These are phyloP conservation scores for Chrysosporium keratinophilum DNA, from an alignment of 2,329 filamentous ascomycete species.

Conservation along the genomic window DNA sequence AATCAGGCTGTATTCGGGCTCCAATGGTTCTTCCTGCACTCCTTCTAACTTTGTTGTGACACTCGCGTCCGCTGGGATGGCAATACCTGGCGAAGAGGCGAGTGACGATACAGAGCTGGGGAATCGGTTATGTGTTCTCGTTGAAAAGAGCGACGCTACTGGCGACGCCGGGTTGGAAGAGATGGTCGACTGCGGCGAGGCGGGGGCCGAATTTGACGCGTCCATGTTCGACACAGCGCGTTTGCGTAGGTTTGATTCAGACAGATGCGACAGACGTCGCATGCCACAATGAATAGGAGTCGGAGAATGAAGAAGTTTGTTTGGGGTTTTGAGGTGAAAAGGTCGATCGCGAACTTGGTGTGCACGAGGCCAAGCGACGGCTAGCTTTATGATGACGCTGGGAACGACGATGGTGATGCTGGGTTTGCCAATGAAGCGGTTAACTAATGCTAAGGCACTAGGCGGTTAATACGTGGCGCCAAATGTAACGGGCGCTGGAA, in stretches of 20 bases:
- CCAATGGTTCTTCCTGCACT: constrained; percentile 71
- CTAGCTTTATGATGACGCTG: background rate
- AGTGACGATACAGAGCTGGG: constrained; percentile 69
- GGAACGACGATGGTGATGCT: background rate
- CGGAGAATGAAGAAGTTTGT: background rate
- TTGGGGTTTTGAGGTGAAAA: background rate
- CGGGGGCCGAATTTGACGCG: constrained; percentile 18
- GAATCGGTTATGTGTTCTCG: constrained; percentile 30
- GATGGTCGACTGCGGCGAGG: constrained; percentile 26
- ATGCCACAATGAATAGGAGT: constrained; percentile 17
- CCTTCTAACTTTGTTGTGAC: constrained; percentile 63
- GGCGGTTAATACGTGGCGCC: constrained; percentile 9
- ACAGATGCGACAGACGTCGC: constrained; percentile 28
- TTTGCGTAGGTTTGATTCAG: constrained; percentile 27
- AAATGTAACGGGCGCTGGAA: background rate
- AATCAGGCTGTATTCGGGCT: constrained; percentile 48
- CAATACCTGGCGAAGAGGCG: constrained; percentile 48
- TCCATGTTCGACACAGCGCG: constrained; percentile 23
- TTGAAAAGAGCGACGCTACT: constrained; percentile 33
- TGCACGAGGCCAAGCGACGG: background rate
- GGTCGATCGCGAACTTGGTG: constrained; percentile 1
- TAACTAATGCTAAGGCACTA: background rate
- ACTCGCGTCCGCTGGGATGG: constrained; percentile 41
- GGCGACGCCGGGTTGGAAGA: constrained; percentile 34
- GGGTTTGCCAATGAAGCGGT: constrained; percentile 7